Conservation (phyloP, 306 rosid species). For the Hippophae rhamnoides region DNA sequence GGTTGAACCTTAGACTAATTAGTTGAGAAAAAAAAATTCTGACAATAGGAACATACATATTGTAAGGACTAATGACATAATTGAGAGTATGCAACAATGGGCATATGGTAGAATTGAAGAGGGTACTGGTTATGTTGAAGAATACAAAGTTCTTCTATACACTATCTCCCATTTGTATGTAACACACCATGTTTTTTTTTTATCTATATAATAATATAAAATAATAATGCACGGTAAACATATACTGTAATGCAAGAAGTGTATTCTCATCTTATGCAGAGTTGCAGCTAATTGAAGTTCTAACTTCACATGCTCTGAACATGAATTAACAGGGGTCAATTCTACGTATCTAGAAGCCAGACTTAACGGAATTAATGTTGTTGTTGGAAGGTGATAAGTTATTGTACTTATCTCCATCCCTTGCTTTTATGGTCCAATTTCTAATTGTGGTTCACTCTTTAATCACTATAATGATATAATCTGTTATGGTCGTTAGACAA, state of each 20-base stretch:
- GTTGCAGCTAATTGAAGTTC: neutral
- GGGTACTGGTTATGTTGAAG: too few species aligned
- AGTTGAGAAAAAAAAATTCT: too few species aligned
- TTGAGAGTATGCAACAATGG: too few species aligned
- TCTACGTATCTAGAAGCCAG: constrained; percentile 50
- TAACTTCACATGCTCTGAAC: constrained; percentile 21
- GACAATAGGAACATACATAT: too few species aligned
- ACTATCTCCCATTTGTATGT: too few species aligned
- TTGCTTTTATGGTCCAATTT: constrained; percentile 14
- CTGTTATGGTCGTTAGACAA: constrained; percentile 49
- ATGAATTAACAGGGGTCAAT: constrained; percentile 32
- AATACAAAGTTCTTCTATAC: too few species aligned
- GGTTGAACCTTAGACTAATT: too few species aligned
- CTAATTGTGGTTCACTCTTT: constrained; percentile 21
- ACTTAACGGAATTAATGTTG: constrained; percentile 65
- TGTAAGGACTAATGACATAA: too few species aligned
- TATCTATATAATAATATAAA: too few species aligned
- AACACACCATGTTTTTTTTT: too few species aligned
- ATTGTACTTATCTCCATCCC: constrained; percentile 6
- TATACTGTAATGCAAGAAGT: neutral
- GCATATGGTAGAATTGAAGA: too few species aligned
- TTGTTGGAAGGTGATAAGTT: constrained; percentile 70
- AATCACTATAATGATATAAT: constrained; percentile 6
- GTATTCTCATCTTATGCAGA: constrained; percentile 2
- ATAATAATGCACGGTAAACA: too few species aligned